Base-by-base conservation (phyloP, 78 protist genomes). In the Trichosphaerium sp. region DNA sequence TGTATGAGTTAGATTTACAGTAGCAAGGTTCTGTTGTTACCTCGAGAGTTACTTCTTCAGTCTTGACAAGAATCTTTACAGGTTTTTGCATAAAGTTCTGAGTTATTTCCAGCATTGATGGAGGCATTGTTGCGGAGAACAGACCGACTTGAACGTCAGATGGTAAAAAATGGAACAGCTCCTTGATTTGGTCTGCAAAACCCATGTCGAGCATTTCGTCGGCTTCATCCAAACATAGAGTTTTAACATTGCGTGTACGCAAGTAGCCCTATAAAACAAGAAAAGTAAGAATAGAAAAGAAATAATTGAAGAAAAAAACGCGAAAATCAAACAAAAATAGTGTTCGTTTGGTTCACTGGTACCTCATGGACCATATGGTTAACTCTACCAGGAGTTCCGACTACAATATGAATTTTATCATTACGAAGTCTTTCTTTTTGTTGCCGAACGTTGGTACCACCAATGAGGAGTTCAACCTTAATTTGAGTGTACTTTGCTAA, bases 41-140 rank as follows among this genome's bases (percentile, higher is more conserved):
- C 3, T 73, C 84, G 1, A 84, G 62, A 39, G 89, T 79, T 43
- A 84, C 65, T 42, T 61, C 86, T 37, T 84, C 86, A 12, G 35
- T 11, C 23, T 62, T 2, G 49, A 84, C 78, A 10, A 84, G 74
- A 15, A 84, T 84, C 23, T 61, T 14, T 26, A 37, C 18, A 6
- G 89, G 85, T 44, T 79, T 65, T 29, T 70, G 43, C 85, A 84
- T 64, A 29, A 84, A 74, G 68, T 62, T 29, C 39, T 69, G 31
- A 38, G 83, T 1, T 25, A 78, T 39, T 40, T 70, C 83, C 7
- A 78, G 57, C 2, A 62, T 69, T 7, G 60, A 75, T 3, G 3
- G 21, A 48, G 78, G 80, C 80, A 78, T 61, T 42, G 83, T 78
- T 59, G 83, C 76, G 6, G 78, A n/a, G n/a, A n/a, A n/a, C n/a